phyloP scores from a whole-genome alignment of 306 rosid genomes.

The Bauhinia variegata region DNA sequence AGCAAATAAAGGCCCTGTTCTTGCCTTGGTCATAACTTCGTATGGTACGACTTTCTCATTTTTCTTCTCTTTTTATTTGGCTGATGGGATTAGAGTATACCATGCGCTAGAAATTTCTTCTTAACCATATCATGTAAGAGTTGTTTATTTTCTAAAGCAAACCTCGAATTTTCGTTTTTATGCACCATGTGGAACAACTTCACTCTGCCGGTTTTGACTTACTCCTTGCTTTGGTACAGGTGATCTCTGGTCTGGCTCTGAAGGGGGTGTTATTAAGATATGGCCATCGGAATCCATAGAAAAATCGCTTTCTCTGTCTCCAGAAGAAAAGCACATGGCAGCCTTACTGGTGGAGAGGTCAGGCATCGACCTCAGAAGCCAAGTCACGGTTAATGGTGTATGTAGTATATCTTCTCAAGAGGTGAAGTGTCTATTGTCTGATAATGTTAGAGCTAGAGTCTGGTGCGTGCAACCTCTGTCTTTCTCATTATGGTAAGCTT shows the following conservation, averaged over 20 bases:
- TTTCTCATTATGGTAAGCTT: conserved; percentile 81
- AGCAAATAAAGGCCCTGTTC: conserved; percentile 90
- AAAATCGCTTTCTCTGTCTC: conserved; percentile 83
- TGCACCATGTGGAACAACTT: not conserved
- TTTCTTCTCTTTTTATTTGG: not conserved
- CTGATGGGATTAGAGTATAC: not conserved
- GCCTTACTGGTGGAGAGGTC: conserved; percentile 97
- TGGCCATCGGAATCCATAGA: conserved; percentile 98
- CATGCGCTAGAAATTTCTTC: not conserved
- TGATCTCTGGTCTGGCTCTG: conserved; percentile 95
- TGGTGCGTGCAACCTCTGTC: conserved; percentile 81
- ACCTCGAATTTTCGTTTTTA: not conserved
- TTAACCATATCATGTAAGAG: not conserved
- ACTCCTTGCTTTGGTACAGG: conserved; percentile 50
- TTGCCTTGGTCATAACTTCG: conserved; percentile 65
- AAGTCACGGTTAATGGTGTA: conserved; percentile 88
- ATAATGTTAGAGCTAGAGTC: conserved; percentile 70
- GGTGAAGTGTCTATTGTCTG: conserved; percentile 74
- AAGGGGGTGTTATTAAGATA: conserved; percentile 81
- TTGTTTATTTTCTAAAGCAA: not conserved
- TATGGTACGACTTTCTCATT: conserved; percentile 46
- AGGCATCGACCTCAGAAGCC: conserved; percentile 71
- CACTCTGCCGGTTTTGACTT: not conserved
- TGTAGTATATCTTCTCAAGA: conserved; percentile 96
- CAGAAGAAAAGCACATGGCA: conserved; percentile 95